Conservation (phyloP, 2,329 filamentous ascomycete species). For the Dactylellina parvicollis region DNA sequence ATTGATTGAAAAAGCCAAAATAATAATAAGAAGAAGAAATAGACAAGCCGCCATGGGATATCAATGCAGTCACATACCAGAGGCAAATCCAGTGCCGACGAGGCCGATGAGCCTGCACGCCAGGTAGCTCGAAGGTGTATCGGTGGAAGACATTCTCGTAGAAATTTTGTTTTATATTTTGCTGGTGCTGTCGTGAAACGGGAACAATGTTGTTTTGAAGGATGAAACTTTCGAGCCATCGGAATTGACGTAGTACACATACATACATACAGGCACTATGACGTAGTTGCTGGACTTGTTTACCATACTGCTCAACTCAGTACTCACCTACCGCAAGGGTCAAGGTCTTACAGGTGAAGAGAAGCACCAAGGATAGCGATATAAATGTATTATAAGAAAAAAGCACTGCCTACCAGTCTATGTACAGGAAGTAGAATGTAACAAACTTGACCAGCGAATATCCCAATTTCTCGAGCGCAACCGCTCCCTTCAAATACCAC, state of each 20-base stretch:
- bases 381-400: conserved; percentile 11
- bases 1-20: neutral
- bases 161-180: neutral
- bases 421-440: conserved; percentile 30
- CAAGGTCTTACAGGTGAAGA: no score
- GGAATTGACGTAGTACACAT: no score
- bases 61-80: conserved; percentile 4
- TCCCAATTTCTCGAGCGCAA: neutral
- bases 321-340: no score
- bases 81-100: conserved; percentile 29
- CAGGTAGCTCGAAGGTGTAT: conserved; percentile 19
- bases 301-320: no score
- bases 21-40: no score
- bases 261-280: no score
- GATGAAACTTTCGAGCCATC: no score
- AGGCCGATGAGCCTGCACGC: conserved; percentile 32
- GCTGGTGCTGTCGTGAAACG: no score
- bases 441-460: neutral
- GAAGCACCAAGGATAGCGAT: neutral
- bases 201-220: no score
- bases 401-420: conserved; percentile 27
- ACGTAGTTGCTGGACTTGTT: no score
- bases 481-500: neutral
- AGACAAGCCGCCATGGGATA: neutral
- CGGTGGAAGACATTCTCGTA: conserved; percentile 13